Base-by-base conservation (phyloP, 2,329 filamentous ascomycete species). In the Colletotrichum sp. region DNA sequence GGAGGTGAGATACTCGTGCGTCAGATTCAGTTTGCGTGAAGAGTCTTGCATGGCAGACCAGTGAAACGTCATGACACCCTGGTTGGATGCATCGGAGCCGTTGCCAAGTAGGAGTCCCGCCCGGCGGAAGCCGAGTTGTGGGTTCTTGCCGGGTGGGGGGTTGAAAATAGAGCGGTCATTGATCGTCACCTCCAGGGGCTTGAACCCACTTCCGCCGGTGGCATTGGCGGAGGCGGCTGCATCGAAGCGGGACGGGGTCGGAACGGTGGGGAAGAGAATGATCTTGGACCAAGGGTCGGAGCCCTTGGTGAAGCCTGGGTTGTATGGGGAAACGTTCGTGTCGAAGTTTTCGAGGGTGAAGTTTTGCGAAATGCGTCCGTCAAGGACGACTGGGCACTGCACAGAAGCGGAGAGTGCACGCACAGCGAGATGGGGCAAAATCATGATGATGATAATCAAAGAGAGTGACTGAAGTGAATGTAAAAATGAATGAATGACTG, bases 21-120 rank as follows among this genome's bases (percentile, higher is more conserved):
- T 89, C 69, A 89, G 83, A 83, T 93, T 93, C 70, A 93, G 83
- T 10, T 88, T 88, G 16, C 89, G 84, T 34, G 84, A 80, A 3
- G 82, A 77, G 79, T 92, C 90, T 79, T 90, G 89, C 81, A 86
- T 86, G 34, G 93, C 81, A 78, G 88, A 90, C 82, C 91, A 93
- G 83, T 93, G 92, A 67, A 93, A 86, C 3, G 91, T 92, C 84
- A 92, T 92, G 72, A 92, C 83, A 26, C 90, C 91, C 28, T 82
- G 81, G 39, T 87, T 90, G 21, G 88, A 89, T 15, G 83, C 78
- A 69, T 91, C 90, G 39, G 88, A 87, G 67, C 89, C 85, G 21
- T 82, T 83, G 69, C 86, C 84, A 63, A 87, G 84, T 7, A 87
- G 83, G 12, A 84, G 85, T 24, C 87, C 82, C 21, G 83, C 82